Conservation (phyloP, 2,329 filamentous ascomycete species). For the Colletotrichum eremochloae region DNA sequence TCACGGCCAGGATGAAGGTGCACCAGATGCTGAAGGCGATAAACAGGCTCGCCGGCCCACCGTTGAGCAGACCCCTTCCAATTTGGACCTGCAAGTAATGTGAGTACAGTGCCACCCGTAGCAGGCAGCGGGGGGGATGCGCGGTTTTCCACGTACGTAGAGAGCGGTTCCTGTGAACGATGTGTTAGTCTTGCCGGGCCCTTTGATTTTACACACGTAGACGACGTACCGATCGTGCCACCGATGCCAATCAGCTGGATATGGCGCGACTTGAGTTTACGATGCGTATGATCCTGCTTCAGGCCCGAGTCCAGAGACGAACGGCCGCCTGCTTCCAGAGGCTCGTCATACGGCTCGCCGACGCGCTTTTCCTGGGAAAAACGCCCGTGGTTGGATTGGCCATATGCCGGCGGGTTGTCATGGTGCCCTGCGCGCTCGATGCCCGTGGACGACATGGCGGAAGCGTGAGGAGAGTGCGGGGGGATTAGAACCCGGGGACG, state of each 20-base stretch:
- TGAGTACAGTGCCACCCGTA: conserved; percentile 8
- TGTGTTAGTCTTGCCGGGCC: conserved; percentile 1
- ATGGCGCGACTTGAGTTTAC: conserved; percentile 67
- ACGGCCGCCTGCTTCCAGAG: conserved; percentile 28
- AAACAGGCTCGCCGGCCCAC: conserved; percentile 70
- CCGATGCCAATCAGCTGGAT: conserved; percentile 74
- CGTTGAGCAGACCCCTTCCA: conserved; percentile 68
- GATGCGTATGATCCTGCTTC: conserved; percentile 60
- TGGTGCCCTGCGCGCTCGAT: conserved; percentile 41
- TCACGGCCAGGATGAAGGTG: conserved; percentile 71
- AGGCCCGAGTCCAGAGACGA: conserved; percentile 32
- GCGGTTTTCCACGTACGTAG: conserved; percentile 30
- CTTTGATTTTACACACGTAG: conserved; percentile 49
- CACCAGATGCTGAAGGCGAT: conserved; percentile 74
- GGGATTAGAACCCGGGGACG: conserved; percentile 8
- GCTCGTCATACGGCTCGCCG: conserved; percentile 30
- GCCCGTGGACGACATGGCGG: conserved; percentile 45
- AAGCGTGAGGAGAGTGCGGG: not conserved
- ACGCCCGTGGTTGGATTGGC: conserved; percentile 16
- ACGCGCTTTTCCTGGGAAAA: conserved; percentile 33
- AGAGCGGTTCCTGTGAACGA: conserved; percentile 31
- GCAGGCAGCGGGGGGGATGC: not conserved
- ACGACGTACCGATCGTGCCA: conserved; percentile 73
- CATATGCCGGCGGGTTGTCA: conserved; percentile 28
- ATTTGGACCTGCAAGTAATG: conserved; percentile 61